Base-by-base conservation (phyloP, 805 yeast species). In the Scheffersomyces amazonensis region DNA sequence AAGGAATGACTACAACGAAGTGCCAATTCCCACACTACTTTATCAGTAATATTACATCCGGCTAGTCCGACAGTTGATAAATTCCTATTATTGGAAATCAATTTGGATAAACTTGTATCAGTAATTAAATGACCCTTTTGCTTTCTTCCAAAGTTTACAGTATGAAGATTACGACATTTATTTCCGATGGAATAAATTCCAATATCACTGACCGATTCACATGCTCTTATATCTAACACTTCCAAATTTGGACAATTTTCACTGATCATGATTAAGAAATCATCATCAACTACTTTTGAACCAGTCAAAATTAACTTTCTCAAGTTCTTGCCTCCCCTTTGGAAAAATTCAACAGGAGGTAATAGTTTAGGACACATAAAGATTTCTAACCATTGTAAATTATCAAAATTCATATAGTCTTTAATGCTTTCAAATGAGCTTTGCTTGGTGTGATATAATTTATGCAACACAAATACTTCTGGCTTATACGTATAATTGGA, bases 111-210 rank as follows among this genome's bases (percentile, higher is more conserved):
- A 5, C 93, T 78, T 25, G 75, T 67, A 64, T 87, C 91, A 1
- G 95, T 81, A 34, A 90, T 77, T 21, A 75, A 60, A 30, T 78
- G 74, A 24, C 90, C 87, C 36, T 75, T 73, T 22, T 73, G 64
- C 40, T 86, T 89, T 42, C 97, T 75, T 9, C 96, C 96, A 39
- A 88, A 73, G 51, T 90, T 90, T 24, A 89, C 62, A n/a, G 69
- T 61, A 33, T 64, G 66, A 22, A 90, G 68, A 15, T 71, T 58
- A 1, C 60, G 69, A 58, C 96, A 88, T 42, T 71, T 60, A 22
- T 69, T 56, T 0, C 88, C 84, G 22, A 90, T 60, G n/a, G 76
- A 71, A 41, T 81, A 78, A 17, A 90, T 62, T 1, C 96, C 91
- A 17, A 76, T 63, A 64, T 90, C 96, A 3, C 87, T 71, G 13